These are phyloP conservation scores for Kodamaea kakaduensis DNA, from an alignment of 805 yeast genomes.

Conservation along the genomic window DNA sequence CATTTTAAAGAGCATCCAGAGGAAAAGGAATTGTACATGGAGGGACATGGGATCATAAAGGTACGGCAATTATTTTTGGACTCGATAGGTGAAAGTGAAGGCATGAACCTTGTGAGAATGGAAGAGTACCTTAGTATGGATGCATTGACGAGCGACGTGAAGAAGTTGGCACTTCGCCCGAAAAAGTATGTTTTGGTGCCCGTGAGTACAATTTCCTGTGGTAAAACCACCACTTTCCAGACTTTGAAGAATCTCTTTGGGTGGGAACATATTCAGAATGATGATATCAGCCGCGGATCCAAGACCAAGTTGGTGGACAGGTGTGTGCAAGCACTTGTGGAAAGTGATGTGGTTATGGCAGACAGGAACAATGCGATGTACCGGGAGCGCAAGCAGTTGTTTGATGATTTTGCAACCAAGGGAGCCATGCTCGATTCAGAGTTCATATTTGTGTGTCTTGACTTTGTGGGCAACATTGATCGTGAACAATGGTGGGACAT, in stretches of 20 bases:
- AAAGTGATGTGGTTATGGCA: slow-evolving; percentile 52
- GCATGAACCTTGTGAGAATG: slow-evolving; percentile 52
- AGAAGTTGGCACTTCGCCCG: slow-evolving; percentile 13
- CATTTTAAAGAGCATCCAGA: slow-evolving; percentile 48
- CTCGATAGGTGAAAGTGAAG: slow-evolving; percentile 41
- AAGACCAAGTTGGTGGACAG: slow-evolving; percentile 46
- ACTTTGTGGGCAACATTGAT: slow-evolving; percentile 43
- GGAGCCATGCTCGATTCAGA: slow-evolving; percentile 27
- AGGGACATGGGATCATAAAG: slow-evolving; percentile 70
- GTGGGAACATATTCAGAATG: slow-evolving; percentile 82
- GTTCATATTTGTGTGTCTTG: slow-evolving; percentile 28
- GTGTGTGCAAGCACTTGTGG: slow-evolving; percentile 33
- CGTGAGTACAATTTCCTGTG: slow-evolving; percentile 90
- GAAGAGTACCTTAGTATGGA: slow-evolving; percentile 27
- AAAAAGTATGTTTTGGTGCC: slow-evolving; percentile 55
- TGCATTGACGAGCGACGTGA: slow-evolving; percentile 18
- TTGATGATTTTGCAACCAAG: slow-evolving; percentile 46
- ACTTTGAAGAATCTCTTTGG: slow-evolving; percentile 50
- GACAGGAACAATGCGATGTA: slow-evolving; percentile 81
- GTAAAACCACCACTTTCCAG: slow-evolving; percentile 79
- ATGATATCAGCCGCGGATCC: slow-evolving; percentile 52
- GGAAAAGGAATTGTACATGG: slow-evolving; percentile 41
- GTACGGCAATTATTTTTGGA: slow-evolving; percentile 64
- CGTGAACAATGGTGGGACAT: slow-evolving; percentile 41
- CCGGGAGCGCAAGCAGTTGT: slow-evolving; percentile 65